Conservation (phyloP, 371 early-diverging fungal species). For the Zychaea mexicana region DNA sequence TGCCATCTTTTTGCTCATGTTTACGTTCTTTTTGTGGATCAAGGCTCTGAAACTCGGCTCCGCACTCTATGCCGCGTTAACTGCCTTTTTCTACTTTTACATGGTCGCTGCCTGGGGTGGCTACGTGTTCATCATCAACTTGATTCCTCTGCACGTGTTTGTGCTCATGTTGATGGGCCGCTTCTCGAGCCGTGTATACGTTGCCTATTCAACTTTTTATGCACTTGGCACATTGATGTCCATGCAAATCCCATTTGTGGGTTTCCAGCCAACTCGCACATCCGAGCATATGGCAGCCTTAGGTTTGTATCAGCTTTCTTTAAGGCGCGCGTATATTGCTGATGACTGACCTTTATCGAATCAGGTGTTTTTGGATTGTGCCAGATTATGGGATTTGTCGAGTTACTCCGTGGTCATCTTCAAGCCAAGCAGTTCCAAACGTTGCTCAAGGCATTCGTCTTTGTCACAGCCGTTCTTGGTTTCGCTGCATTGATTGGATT, state of each 20-base stretch:
- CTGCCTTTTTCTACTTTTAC: slow-evolving; percentile 97
- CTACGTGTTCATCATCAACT: slow-evolving; percentile 98
- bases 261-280: slow-evolving; percentile 96
- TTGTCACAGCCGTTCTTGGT: slow-evolving; percentile 58
- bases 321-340: too few relatives aligned
- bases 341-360: not conserved
- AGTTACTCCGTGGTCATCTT: slow-evolving; percentile 79
- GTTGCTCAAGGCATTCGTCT: slow-evolving; percentile 71
- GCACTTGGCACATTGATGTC: slow-evolving; percentile 93
- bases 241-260: slow-evolving; percentile 99
- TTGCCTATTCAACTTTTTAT: slow-evolving; percentile 97
- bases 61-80: slow-evolving; percentile 81
- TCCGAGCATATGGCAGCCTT: slow-evolving; percentile 99
- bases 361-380: slow-evolving; percentile 87
- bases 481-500: slow-evolving; percentile 58
- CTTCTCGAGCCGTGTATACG: slow-evolving; percentile 91
- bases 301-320: slow-evolving; percentile 45
- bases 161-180: slow-evolving; percentile 95
- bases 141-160: slow-evolving; percentile 97
- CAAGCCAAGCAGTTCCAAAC: slow-evolving; percentile 84
- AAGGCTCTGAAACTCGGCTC: slow-evolving; percentile 93
- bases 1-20: slow-evolving; percentile 97
- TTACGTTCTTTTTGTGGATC: slow-evolving; percentile 97
- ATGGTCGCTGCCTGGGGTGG: slow-evolving; percentile 99
- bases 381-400: slow-evolving; percentile 92